Conservation (phyloP, 2,329 filamentous ascomycete genomes). For the Cyphellophora europaea region DNA sequence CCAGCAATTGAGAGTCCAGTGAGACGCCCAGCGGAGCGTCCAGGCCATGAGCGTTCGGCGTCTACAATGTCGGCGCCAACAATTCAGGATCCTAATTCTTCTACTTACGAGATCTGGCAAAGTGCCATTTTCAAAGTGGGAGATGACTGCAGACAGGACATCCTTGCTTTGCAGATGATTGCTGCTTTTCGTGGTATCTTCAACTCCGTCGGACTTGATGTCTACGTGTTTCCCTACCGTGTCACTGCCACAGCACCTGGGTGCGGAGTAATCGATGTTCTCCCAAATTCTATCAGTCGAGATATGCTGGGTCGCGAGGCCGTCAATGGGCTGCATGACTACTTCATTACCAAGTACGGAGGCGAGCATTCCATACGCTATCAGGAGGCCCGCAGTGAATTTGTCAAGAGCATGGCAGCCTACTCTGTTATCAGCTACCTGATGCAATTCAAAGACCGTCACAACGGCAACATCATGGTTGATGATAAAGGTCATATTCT, state of each 20-base stretch:
- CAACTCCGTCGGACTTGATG: constrained; percentile 85
- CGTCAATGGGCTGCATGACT: constrained; percentile 96
- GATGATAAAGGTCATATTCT: constrained; percentile 95
- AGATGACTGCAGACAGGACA: constrained; percentile 95
- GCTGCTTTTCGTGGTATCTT: constrained; percentile 96
- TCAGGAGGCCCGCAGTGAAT: constrained; percentile 91
- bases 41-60: background rate
- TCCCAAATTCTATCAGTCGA: constrained; percentile 94
- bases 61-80: constrained; percentile 1
- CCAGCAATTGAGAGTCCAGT: background rate
- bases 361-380: constrained; percentile 91
- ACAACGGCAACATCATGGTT: constrained; percentile 99
- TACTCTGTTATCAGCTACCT: constrained; percentile 96
- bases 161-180: constrained; percentile 95
- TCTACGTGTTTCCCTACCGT: constrained; percentile 93
- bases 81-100: constrained; percentile 15
- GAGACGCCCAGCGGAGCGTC: background rate
- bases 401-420: constrained; percentile 98
- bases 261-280: constrained; percentile 94
- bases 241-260: constrained; percentile 95
- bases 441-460: constrained; percentile 96
- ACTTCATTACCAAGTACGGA: constrained; percentile 95
- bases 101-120: constrained; percentile 89
- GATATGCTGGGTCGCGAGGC: constrained; percentile 98
- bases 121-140: constrained; percentile 99